Conservation (phyloP, 352 stramenopile species). For the Pythium apleroticum region DNA sequence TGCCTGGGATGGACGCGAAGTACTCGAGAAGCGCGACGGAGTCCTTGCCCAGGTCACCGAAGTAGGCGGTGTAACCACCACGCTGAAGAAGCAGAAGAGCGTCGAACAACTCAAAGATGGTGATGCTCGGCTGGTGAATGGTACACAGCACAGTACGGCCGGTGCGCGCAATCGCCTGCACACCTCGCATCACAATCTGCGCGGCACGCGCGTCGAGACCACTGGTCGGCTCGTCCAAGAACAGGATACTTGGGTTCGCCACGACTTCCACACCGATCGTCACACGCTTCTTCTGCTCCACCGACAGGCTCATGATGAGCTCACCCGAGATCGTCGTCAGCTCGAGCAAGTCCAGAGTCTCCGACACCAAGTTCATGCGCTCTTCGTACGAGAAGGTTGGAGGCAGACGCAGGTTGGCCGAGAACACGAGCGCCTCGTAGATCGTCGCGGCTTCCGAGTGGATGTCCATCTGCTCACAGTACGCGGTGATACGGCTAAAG, state of each 20-base stretch:
- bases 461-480: slow-evolving; percentile 88
- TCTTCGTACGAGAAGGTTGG: slow-evolving; percentile 39
- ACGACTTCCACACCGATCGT: slow-evolving; percentile 93
- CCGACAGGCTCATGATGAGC: slow-evolving; percentile 71
- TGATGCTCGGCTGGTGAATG: slow-evolving; percentile 63
- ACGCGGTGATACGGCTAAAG: slow-evolving; percentile 88
- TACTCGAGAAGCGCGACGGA: slow-evolving; percentile 85
- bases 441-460: slow-evolving; percentile 85
- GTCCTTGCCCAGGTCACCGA: slow-evolving; percentile 85
- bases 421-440: slow-evolving; percentile 90
- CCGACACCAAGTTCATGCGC: slow-evolving; percentile 50
- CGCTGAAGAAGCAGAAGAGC: slow-evolving; percentile 80
- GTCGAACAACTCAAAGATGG: slow-evolving; percentile 93
- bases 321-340: slow-evolving; percentile 40
- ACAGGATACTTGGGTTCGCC: slow-evolving; percentile 91
- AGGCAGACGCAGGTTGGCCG: slow-evolving; percentile 81
- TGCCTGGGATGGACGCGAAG: slow-evolving; percentile 77
- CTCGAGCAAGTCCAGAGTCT: slow-evolving; percentile 59
- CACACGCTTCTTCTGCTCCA: slow-evolving; percentile 92
- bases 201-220: slow-evolving; percentile 86
- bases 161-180: slow-evolving; percentile 83
- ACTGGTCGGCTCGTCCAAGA: slow-evolving; percentile 92
- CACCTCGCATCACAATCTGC: slow-evolving; percentile 83
- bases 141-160: slow-evolving; percentile 86
- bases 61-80: slow-evolving; percentile 69